Base-by-base conservation (phyloP, 305 asterid genomes). In the Solanum hybrid region DNA sequence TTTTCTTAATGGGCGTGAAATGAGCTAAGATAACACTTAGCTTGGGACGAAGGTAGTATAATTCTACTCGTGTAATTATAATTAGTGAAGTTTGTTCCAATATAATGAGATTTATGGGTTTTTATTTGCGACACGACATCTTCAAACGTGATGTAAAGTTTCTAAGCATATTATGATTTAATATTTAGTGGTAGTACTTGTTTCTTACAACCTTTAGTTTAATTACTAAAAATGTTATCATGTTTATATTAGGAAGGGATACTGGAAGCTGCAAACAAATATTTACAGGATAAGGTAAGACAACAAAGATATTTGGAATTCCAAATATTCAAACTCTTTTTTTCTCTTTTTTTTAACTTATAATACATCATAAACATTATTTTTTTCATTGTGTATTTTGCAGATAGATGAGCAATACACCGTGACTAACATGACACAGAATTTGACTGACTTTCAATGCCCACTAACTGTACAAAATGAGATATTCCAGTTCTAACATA, bases 321-420 rank as follows among this genome's bases (percentile, higher is more conserved):
- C 32, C n/a, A 34, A 51, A 20, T 15, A 10, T 79, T 79, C 9
- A 12, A 65, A n/a, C 0, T 57, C 10, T 20, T 57, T 34, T 13
- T 27, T 13, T 12, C 37, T 38, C 20, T 20, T 7, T 61, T 72
- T 26, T 13, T 7, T 6, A 34, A 51, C 6, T 34, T 22, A 83
- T 26, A 20, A 4, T 20, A 70, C 77, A 17, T 22, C 29, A 27
- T 17, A 61, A 45, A 73, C 2, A 13, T 81, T 39, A 1, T 26
- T 70, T 33, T 83, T 7, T 45, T 75, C 22, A 22, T 68, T 20
- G n/a, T 84, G 15, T 37, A 41, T 81, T 70, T 73, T 95, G 94
- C 96, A 97, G 99, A 92, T 97, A 27, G 98, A 94, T 26, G 98
- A 95, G 94, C 98, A 96, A 37, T 92, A 89, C 92, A 95, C 92